A percentile compares a stretch with the other conserved stretches of the same genome.
Evolutionary conservation across 208 protist genomes (phyloP).

Genomic region (Leishmania turanica): DNA sequence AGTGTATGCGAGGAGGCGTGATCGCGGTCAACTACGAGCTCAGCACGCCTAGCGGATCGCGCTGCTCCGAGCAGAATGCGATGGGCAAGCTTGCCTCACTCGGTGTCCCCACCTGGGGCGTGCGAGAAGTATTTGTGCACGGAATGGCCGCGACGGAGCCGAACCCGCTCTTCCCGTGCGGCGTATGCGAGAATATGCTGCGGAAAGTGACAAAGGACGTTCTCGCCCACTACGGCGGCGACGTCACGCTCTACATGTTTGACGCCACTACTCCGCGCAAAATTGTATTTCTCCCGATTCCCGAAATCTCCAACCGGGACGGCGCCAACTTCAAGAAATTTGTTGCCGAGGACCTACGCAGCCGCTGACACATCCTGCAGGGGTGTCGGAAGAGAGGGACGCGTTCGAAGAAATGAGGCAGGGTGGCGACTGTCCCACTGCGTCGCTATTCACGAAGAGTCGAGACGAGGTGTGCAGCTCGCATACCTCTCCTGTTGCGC

Average conservation of each 20-base stretch:
- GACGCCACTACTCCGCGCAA: constrained; percentile 79
- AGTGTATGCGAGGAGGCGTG: constrained; percentile 63
- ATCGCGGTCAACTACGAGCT: constrained; percentile 91
- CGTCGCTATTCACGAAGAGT: not conserved
- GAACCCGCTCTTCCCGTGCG: constrained; percentile 91
- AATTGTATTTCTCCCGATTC: constrained; percentile 78
- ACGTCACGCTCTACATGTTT: constrained; percentile 90
- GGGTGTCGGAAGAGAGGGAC: not conserved
- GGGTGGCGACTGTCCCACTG: not conserved
- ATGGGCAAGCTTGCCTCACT: constrained; percentile 83
- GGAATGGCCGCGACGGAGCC: constrained; percentile 68
- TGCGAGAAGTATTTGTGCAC: constrained; percentile 89
- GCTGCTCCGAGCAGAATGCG: constrained; percentile 91
- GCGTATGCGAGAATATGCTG: constrained; percentile 92
- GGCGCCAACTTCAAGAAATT: constrained; percentile 78
- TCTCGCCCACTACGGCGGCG: constrained; percentile 56
- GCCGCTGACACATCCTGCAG: not conserved
- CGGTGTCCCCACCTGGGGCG: constrained; percentile 73
- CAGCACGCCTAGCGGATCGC: constrained; percentile 88
- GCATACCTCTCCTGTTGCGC: not conserved
- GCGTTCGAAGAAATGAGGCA: not conserved
- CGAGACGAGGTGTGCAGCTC: not conserved
- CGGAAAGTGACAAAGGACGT: constrained; percentile 85
- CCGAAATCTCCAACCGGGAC: constrained; percentile 83
- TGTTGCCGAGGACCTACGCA: constrained; percentile 61